Conservation (phyloP, 1,284 basidiomycete genomes). For the Ustilago sp. region DNA sequence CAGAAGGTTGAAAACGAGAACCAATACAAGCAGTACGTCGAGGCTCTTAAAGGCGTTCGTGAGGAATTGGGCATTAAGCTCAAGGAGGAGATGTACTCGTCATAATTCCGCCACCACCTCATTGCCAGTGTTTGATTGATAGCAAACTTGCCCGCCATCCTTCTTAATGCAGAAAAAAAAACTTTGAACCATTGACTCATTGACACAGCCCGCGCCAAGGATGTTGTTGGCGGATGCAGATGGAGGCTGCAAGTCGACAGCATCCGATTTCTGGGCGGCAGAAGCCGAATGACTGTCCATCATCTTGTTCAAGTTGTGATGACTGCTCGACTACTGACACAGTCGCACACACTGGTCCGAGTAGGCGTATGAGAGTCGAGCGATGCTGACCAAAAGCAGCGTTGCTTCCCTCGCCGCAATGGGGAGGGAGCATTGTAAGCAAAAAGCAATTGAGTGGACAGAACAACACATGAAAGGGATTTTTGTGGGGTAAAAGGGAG, state of each 20-base stretch:
- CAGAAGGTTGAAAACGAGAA: slow-evolving; percentile 68
- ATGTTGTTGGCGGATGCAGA: not conserved
- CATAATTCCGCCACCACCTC: slow-evolving; percentile 15
- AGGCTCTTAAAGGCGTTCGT: slow-evolving; percentile 62
- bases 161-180: not conserved
- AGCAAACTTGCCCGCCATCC: not conserved
- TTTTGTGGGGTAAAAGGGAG: not conserved
- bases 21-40: slow-evolving; percentile 69
- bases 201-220: not conserved
- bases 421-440: not conserved
- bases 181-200: not conserved
- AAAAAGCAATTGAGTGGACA: slow-evolving; percentile 10
- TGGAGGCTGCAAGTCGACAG: not conserved
- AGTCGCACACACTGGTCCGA: not conserved
- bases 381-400: not conserved
- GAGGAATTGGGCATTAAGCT: slow-evolving; percentile 66
- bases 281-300: too few species aligned
- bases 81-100: slow-evolving; percentile 66
- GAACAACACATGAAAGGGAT: not conserved
- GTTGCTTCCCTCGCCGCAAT: not conserved
- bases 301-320: too few species aligned
- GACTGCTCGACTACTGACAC: not conserved
- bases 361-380: not conserved
- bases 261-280: too few species aligned
- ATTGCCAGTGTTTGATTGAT: not conserved